Conservation (phyloP, 108 stramenopile species). For the Seminavis robusta region DNA sequence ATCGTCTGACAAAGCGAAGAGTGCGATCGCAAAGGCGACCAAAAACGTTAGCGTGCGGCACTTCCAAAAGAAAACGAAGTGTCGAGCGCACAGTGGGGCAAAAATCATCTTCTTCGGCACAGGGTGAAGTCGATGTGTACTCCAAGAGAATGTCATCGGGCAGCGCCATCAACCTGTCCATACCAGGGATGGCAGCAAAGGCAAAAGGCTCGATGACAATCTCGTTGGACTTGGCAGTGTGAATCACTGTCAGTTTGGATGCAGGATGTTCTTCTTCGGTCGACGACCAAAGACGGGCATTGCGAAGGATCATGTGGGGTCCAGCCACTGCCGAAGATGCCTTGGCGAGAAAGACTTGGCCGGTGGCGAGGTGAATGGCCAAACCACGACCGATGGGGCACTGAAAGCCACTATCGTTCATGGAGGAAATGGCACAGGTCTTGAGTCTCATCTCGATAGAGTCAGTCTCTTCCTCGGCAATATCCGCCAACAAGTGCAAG, state of each 20-base stretch:
- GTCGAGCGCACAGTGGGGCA: conserved; percentile 43
- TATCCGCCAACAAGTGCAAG: conserved; percentile 40
- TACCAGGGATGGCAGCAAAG: conserved; percentile 30
- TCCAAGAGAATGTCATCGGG: conserved; percentile 50
- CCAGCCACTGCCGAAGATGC: conserved; percentile 32
- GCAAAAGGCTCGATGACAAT: conserved; percentile 50
- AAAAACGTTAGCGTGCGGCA: background rate
- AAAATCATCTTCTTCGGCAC: conserved; percentile 72
- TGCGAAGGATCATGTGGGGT: conserved; percentile 48
- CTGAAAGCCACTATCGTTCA: conserved; percentile 47
- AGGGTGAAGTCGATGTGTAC: conserved; percentile 68
- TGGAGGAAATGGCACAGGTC: conserved; percentile 42
- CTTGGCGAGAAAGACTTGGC: conserved; percentile 59
- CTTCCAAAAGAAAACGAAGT: conserved; percentile 4
- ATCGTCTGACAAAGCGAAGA: no score
- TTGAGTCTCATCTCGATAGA: conserved; percentile 52
- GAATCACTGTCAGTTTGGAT: conserved; percentile 32
- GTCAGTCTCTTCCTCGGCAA: conserved; percentile 41
- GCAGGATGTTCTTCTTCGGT: conserved; percentile 2
- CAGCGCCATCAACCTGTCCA: conserved; percentile 42
- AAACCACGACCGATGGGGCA: conserved; percentile 75
- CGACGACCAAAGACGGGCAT: conserved; percentile 53
- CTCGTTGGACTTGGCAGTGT: conserved; percentile 22
- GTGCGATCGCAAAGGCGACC: no score
- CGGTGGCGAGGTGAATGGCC: conserved; percentile 44